phyloP scores from a whole-genome alignment of 192 early-diverging fungal genomes.

The Umbelopsis sp. region DNA sequence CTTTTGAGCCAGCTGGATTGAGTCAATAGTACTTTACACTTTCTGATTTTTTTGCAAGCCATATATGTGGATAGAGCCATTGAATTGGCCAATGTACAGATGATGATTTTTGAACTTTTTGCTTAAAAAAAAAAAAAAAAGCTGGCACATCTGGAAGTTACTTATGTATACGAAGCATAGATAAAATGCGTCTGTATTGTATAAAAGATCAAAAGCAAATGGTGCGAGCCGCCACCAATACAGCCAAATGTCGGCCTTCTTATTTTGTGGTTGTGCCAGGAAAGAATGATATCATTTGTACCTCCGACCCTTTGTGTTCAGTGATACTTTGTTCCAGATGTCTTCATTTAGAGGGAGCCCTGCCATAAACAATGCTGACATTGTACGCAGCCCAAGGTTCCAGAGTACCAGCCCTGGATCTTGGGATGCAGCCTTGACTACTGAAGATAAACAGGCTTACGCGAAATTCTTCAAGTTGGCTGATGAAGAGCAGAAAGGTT shows the following conservation, averaged over 20 bases:
- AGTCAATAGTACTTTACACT: background rate
- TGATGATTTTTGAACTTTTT: too few relatives aligned
- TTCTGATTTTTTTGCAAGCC: conserved; percentile 9
- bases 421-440: conserved; percentile 47
- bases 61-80: background rate
- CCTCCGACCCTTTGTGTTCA: conserved; percentile 3
- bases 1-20: conserved; percentile 23
- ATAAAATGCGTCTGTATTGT: too few relatives aligned
- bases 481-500: conserved; percentile 63
- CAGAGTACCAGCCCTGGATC: background rate
- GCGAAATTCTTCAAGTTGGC: conserved; percentile 62
- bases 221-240: background rate
- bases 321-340: conserved; percentile 3
- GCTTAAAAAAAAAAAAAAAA: too few relatives aligned
- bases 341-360: conserved; percentile 9
- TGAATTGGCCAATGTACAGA: too few relatives aligned
- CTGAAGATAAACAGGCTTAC: conserved; percentile 65
- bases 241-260: background rate
- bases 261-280: background rate
- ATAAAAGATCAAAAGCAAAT: too few relatives aligned
- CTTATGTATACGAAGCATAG: too few relatives aligned
- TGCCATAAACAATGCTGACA: background rate
- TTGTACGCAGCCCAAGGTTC: background rate
- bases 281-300: background rate
- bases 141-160: too few relatives aligned